phyloP scores from a whole-genome alignment of 768 basidiomycete species.

The Coprinellus micaceus region DNA sequence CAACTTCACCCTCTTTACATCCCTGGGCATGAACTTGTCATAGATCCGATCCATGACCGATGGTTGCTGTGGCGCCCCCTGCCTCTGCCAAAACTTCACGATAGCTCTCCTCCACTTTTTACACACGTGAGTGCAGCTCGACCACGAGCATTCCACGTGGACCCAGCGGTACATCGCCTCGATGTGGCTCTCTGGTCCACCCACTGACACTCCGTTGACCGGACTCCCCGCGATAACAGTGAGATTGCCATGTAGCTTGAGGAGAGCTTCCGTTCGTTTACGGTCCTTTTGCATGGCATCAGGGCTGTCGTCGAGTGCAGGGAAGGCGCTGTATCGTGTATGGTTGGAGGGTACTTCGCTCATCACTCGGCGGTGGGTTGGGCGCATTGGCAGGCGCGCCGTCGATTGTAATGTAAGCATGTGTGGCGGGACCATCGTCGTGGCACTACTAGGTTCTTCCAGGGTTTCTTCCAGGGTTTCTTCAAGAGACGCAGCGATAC shows the following conservation, averaged over 20 bases:
- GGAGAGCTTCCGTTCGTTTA: neutral
- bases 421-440: neutral
- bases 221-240: neutral
- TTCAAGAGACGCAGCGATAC: conserved; percentile 1
- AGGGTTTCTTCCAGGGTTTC: neutral
- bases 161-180: conserved; percentile 4
- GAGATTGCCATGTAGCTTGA: neutral
- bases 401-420: neutral
- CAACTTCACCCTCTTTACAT: conserved; percentile 3
- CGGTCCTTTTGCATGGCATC: neutral
- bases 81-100: conserved; percentile 2
- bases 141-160: conserved; percentile 3
- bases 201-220: neutral
- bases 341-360: neutral
- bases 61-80: neutral
- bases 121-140: conserved; percentile 2
- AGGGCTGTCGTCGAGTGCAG: no score
- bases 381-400: neutral
- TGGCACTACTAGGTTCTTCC: neutral
- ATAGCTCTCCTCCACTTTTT: neutral
- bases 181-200: conserved; percentile 1
- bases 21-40: conserved; percentile 4
- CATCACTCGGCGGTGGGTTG: neutral
- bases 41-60: conserved; percentile 5
- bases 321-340: neutral